Evolutionary conservation across 768 basidiomycete genomes (phyloP).

Genomic region (Glaciozyma antarctica): DNA sequence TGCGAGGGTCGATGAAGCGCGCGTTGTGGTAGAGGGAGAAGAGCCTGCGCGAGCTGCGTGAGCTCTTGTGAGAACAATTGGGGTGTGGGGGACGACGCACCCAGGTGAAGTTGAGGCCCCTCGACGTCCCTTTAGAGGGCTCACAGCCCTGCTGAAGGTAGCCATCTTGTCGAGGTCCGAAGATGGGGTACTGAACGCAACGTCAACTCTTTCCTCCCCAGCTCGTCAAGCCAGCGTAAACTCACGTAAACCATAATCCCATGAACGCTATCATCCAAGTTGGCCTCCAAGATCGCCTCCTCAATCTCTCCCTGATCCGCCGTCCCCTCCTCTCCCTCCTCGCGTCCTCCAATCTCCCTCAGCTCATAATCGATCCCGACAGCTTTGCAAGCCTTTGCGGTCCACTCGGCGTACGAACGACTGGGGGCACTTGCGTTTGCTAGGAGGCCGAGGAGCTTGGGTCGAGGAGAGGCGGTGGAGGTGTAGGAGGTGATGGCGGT

Average conservation of each 20-base stretch:
- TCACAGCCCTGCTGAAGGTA: constrained; percentile 96
- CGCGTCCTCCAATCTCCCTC: constrained; percentile 58
- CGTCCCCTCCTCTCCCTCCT: constrained; percentile 39
- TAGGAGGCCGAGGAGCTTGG: constrained; percentile 82
- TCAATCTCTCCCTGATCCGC: constrained; percentile 57
- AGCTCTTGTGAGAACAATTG: constrained; percentile 43
- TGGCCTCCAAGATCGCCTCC: constrained; percentile 90
- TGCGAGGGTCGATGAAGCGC: constrained; percentile 75
- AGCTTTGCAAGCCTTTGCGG: constrained; percentile 76
- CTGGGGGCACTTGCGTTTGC: constrained; percentile 73
- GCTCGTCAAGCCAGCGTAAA: not conserved
- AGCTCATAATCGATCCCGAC: constrained; percentile 82
- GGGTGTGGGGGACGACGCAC: constrained; percentile 65
- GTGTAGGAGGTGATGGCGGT: constrained; percentile 52
- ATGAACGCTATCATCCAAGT: constrained; percentile 56
- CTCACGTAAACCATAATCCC: constrained; percentile 65
- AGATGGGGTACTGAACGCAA: constrained; percentile 93
- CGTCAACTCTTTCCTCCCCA: not conserved
- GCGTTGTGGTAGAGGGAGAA: constrained; percentile 51
- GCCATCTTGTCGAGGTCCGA: constrained; percentile 70
- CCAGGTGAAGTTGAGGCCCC: constrained; percentile 71
- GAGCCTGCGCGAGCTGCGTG: constrained; percentile 13
- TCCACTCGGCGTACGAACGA: constrained; percentile 78
- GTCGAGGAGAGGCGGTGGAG: constrained; percentile 38
- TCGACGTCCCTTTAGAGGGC: constrained; percentile 96